Evolutionary conservation across 495 filamentous ascomycete species (phyloP).

Genomic region (Aspergillus conjunctus): DNA sequence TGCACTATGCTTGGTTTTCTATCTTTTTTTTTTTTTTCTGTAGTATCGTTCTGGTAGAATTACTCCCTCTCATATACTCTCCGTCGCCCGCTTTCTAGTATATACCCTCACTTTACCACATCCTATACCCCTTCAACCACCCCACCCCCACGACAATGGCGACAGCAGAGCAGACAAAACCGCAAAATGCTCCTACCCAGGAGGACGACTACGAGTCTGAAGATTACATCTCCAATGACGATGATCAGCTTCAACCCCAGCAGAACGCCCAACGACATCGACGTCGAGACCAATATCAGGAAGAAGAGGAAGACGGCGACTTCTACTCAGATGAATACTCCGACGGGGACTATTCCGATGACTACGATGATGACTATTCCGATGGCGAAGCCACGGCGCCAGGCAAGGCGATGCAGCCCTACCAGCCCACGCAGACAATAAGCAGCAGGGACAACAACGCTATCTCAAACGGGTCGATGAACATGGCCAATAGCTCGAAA

Average conservation of each 20-base stretch:
- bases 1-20: neutral
- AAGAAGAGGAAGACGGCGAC: constrained; percentile 52
- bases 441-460: constrained; percentile 21
- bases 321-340: constrained; percentile 59
- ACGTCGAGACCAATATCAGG: constrained; percentile 40
- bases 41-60: neutral
- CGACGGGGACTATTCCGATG: constrained; percentile 42
- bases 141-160: constrained; percentile 33
- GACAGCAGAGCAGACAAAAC: constrained; percentile 43
- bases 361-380: constrained; percentile 39
- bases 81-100: neutral
- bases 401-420: constrained; percentile 49
- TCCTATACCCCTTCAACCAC: constrained; percentile 2
- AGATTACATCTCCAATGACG: constrained; percentile 35
- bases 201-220: constrained; percentile 45
- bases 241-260: constrained; percentile 31
- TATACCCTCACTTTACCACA: neutral
- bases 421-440: constrained; percentile 29
- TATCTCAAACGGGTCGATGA: constrained; percentile 35
- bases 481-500: constrained; percentile 27
- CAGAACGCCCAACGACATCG: constrained; percentile 17
- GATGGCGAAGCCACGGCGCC: constrained; percentile 29
- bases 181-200: constrained; percentile 37
- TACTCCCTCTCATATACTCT: neutral
- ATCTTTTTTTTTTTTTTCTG: neutral